phyloP scores from a whole-genome alignment of 2,329 filamentous ascomycete genomes.

The Hypocrella siamensis region DNA sequence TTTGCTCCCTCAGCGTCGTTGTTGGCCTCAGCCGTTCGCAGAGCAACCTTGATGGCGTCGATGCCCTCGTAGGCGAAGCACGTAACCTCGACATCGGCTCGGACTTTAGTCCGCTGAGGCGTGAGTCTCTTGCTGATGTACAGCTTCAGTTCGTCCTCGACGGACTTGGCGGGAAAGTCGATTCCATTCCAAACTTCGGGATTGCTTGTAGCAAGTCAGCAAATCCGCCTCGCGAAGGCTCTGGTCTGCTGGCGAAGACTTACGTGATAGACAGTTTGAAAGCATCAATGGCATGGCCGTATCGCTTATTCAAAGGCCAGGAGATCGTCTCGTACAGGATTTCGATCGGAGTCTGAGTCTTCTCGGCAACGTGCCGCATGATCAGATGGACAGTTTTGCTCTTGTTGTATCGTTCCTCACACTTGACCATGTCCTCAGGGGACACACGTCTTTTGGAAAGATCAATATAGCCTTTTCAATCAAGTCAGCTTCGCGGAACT shows the following conservation, averaged over 20 bases:
- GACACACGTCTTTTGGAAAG: conserved; percentile 96
- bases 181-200: conserved; percentile 92
- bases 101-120: conserved; percentile 96
- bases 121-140: conserved; percentile 97
- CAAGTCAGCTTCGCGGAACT: conserved; percentile 2
- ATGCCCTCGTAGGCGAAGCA: conserved; percentile 96
- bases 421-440: conserved; percentile 94
- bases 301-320: conserved; percentile 97
- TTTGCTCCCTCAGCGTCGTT: conserved; percentile 48
- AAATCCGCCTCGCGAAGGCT: no score
- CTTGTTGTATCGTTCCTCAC: conserved; percentile 99
- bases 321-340: conserved; percentile 84
- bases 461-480: conserved; percentile 67
- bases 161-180: conserved; percentile 69
- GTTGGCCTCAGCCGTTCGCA: conserved; percentile 78
- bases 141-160: conserved; percentile 76
- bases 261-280: conserved; percentile 99
- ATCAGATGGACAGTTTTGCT: conserved; percentile 99
- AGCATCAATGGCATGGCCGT: conserved; percentile 88
- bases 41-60: conserved; percentile 88
- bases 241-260: conserved; percentile 19
- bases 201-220: conserved; percentile 42
- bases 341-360: conserved; percentile 89
- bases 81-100: conserved; percentile 91
- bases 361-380: conserved; percentile 96